Evolutionary conservation across 1,139 yeast genomes (phyloP), one percentile per base, ranked within the genome.

Genomic region (Pichia sp.): DNA sequence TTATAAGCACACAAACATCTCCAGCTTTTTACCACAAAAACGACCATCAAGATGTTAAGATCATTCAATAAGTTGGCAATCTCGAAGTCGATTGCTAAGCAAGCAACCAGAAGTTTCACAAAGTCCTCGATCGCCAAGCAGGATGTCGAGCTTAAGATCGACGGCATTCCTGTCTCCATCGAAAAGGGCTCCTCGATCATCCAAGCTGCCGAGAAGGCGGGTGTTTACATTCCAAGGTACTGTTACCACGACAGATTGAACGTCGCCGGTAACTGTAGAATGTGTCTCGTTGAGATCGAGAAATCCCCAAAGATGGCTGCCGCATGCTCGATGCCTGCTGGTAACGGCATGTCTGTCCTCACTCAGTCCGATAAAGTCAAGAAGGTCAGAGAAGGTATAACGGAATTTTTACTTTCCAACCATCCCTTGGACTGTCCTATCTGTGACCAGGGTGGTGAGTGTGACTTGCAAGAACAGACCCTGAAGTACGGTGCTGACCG

Each of bases 401-500:
- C 95, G 51, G 96, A 89, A 73, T 86, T 89, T 85, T 74, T 89
- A 63, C 79, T 89, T 63, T 91, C 89, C 65, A 89, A 89, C 76
- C 96, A 89, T 75, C 96, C 96, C 40, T 79, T 89, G 69, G 96
- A 89, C 74, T 89, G 96, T 74, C 96, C 96, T 43, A 87, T 89
- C 54, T 89, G 96, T 73, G 96, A 89, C 73, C 96, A 89, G 74
- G 96, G 96, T 74, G 96, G 96, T 63, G 96, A 89, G 71, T 89
- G 96, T 76, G 96, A 89, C 70, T 79, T 89, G 65, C 96, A 89
- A 74, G 96, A 89, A 69, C 96, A 89, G 75, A 79, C 91, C 33
- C 77, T 85, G 71, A 81, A 95, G 71, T 87, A 87, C 68, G 96
- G 96, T 57, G 74, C 87, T 54, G 96, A 89, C 73, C 81, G 96